Base-by-base conservation (phyloP, 1,139 yeast species). In the Magnusiomyces tetraspermus region DNA sequence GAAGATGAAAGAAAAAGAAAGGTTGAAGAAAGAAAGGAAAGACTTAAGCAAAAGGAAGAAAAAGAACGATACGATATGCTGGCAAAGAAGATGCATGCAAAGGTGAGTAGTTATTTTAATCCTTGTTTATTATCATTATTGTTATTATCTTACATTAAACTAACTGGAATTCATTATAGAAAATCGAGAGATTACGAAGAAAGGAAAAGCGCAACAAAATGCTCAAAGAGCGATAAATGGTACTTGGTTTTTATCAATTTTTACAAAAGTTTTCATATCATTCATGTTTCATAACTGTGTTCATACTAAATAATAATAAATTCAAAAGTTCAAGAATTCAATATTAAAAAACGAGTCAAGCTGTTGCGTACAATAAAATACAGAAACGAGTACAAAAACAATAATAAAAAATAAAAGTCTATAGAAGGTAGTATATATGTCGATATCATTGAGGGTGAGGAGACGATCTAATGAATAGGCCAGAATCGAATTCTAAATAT, bases 141-240 rank as follows among this genome's bases (percentile, higher is more conserved):
- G 19, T 10, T 5, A 10, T 5, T 10, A 10, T 17, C 5, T 38
- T 48, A 23, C 17, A 5, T 21, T 8, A 5, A 28, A 37, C 37
- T 33, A 21, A 24, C 23, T 11, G 5, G 11, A 8, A 26, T 22
- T 17, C 17, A 10, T 30, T 41, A 31, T 36, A 36, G 63, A 61
- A 62, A 50, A 69, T 72, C n/a, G 76, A 71, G 46, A 63, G 76
- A 40, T 51, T 71, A 52, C 60, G 65, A 58, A 60, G 67, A 52
- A 61, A 72, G 36, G 76, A 72, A 54, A 72, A 72, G 66, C 63
- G 76, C 51, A 72, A 72, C 63, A 72, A 72, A 63, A 57, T 71
- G 56, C 65, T 72, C 52, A 71, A 71, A 58, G 76, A 72, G 56
- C 72, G 75, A 49, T 70, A 61, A 54, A 50, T n/a, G n/a, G n/a